Evolutionary conservation across 768 basidiomycete species (phyloP).

Genomic region (Cytidiella melzeri): DNA sequence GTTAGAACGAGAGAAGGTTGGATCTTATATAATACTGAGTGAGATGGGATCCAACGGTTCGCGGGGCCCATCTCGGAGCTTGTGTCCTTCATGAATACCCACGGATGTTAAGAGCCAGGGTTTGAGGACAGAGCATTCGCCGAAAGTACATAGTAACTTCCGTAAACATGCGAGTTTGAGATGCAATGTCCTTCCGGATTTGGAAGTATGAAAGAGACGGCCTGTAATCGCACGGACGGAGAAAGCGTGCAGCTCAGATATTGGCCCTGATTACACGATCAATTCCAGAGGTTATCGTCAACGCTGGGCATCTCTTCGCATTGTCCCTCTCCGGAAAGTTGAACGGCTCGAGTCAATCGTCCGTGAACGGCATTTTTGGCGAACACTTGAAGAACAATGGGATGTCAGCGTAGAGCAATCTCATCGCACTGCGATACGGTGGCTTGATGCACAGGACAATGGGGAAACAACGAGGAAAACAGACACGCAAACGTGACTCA

Average conservation of each 20-base stretch:
- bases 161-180: constrained; percentile 17
- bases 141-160: constrained; percentile 25
- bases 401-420: not conserved
- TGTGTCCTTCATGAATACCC: constrained; percentile 11
- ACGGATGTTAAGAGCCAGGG: constrained; percentile 15
- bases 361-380: no score
- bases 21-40: constrained; percentile 25
- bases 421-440: not conserved
- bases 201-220: constrained; percentile 22
- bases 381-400: not conserved
- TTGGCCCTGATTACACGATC: constrained; percentile 5
- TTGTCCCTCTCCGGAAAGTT: not conserved
- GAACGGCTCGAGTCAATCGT: not conserved
- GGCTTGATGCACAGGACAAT: constrained; percentile 13
- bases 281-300: constrained; percentile 7
- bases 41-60: constrained; percentile 7
- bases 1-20: constrained; percentile 20
- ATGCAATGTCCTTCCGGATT: constrained; percentile 19
- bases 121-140: constrained; percentile 14
- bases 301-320: not conserved
- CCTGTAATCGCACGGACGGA: constrained; percentile 1
- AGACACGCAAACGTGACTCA: constrained; percentile 5
- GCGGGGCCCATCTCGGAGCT: constrained; percentile 15
- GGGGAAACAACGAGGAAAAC: constrained; percentile 13
- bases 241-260: constrained; percentile 7